Base-by-base conservation (phyloP, 2,329 filamentous ascomycete species). In the Hypoxylon sp. region DNA sequence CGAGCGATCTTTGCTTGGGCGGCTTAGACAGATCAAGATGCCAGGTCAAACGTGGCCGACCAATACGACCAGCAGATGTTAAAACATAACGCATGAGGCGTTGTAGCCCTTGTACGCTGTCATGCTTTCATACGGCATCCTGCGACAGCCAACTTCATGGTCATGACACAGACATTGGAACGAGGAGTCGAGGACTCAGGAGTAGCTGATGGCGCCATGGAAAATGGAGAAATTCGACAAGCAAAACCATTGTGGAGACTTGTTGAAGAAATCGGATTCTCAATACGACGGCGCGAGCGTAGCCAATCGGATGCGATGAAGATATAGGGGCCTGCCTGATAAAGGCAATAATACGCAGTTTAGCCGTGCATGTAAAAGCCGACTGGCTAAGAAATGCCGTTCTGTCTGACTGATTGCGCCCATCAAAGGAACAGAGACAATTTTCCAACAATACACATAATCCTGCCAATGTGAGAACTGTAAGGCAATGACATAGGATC, bases 121-220 rank as follows among this genome's bases (percentile, higher is more conserved):
- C 67, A 67, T 50, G 53, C 36, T 55, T 6, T 45, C 25, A 34
- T 25, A 48, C 53, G 11, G 34, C 55, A 58, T 58, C 43, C 61
- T 71, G 72, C 53, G 68, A 72, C 72, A 68, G 50, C 23, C 36
- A 67, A 49, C 46, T 21, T 63, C 60, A 69, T 61, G 63, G 53
- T 62, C 52, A 62, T 68, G 71, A 74, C 34, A 62, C 56, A 58
- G 21, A 49, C 25, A 41, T 25, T 68, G 60, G 50, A 70, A 62
- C 50, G 41, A 65, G 60, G 65, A 69, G 63, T 53, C 48, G 60
- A 59, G 53, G 50, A 53, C 43, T 52, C 57, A 43, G 53, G 30
- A 49, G 56, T 38, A 28, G 45, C 25, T 51, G 21, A 32, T 55
- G 49, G 48, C 10, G 43, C 43, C 48, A 63, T 63, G 2, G 51